phyloP scores from a whole-genome alignment of 2,329 filamentous ascomycete genomes.

The Sporothrix curviconia region DNA sequence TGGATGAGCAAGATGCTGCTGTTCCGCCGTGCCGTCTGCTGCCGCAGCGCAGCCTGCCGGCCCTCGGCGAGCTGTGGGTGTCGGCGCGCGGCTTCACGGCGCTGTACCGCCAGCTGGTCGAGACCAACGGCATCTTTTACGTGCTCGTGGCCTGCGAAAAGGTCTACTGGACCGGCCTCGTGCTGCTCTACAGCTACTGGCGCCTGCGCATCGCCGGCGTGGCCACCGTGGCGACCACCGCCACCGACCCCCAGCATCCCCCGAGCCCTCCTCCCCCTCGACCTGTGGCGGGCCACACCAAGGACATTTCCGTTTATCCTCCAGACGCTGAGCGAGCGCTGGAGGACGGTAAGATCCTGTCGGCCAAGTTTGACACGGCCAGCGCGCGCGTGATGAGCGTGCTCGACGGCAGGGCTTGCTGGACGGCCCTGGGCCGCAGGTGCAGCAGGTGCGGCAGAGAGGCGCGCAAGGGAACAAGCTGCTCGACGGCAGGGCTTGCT shows the following conservation, averaged over 20 bases:
- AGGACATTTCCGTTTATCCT: constrained; percentile 21
- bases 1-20: constrained; percentile 22
- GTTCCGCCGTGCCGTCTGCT: constrained; percentile 19
- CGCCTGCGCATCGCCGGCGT: constrained; percentile 10
- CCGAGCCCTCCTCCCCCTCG: not conserved
- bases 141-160: constrained; percentile 24
- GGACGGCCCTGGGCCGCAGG: no score
- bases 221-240: not conserved
- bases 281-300: constrained; percentile 23
- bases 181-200: constrained; percentile 22
- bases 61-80: constrained; percentile 20
- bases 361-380: constrained; percentile 16
- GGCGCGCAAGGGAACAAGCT: constrained; percentile 16
- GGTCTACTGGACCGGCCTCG: constrained; percentile 23
- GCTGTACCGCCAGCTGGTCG: constrained; percentile 21
- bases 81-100: constrained; percentile 18
- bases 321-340: constrained; percentile 21
- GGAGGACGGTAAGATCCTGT: constrained; percentile 22
- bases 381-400: constrained; percentile 17
- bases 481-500: not conserved
- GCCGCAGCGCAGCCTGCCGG: constrained; percentile 14
- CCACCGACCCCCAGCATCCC: no score
- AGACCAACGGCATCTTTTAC: constrained; percentile 23
- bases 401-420: not conserved
- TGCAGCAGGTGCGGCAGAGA: no score